Percentiles rank a stretch among this genome's conserved stretches.
These are phyloP conservation scores for Pythium aristosporum DNA, from an alignment of 352 stramenopile genomes.

Conservation along the genomic window DNA sequence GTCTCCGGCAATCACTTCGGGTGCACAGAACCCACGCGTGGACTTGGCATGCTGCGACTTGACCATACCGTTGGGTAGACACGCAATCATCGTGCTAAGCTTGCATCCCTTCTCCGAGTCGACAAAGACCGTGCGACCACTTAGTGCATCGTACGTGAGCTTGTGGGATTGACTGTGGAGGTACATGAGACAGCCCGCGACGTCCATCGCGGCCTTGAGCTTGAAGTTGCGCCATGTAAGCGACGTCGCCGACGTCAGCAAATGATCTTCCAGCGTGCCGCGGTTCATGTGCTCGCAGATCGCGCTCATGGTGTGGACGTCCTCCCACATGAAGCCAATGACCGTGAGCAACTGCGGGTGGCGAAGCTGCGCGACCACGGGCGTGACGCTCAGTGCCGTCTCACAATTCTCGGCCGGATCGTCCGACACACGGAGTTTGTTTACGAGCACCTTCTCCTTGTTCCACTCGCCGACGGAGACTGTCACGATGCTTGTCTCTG, in stretches of 20 bases:
- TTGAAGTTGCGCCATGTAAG: conserved; percentile 81
- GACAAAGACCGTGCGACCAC: conserved; percentile 66
- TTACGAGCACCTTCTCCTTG: conserved; percentile 54
- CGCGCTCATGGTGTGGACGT: conserved; percentile 56
- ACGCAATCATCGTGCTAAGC: conserved; percentile 73
- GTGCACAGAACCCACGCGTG: conserved; percentile 26
- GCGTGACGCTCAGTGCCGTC: conserved; percentile 50
- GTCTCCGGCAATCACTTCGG: conserved; percentile 29
- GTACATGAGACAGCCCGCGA: conserved; percentile 73
- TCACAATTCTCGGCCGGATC: conserved; percentile 59
- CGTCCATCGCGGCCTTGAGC: conserved; percentile 63
- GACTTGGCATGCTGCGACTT: conserved; percentile 22
- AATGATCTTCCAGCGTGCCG: conserved; percentile 61
- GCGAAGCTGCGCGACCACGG: conserved; percentile 61
- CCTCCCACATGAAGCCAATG: conserved; percentile 59
- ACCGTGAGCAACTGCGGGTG: conserved; percentile 68
- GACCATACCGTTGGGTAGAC: conserved; percentile 39
- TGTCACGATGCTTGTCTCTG: conserved; percentile 44
- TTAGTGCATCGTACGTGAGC: conserved; percentile 72
- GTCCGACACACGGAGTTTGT: conserved; percentile 48
- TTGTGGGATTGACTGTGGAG: conserved; percentile 64
- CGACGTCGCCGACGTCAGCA: conserved; percentile 33
- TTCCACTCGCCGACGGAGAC: conserved; percentile 48
- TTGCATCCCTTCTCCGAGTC: conserved; percentile 76
- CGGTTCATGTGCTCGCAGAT: conserved; percentile 73